Percentiles rank a stretch among this genome's conserved stretches.
phyloP scores from a whole-genome alignment of 352 stramenopile species.

The Pythium biforme region DNA sequence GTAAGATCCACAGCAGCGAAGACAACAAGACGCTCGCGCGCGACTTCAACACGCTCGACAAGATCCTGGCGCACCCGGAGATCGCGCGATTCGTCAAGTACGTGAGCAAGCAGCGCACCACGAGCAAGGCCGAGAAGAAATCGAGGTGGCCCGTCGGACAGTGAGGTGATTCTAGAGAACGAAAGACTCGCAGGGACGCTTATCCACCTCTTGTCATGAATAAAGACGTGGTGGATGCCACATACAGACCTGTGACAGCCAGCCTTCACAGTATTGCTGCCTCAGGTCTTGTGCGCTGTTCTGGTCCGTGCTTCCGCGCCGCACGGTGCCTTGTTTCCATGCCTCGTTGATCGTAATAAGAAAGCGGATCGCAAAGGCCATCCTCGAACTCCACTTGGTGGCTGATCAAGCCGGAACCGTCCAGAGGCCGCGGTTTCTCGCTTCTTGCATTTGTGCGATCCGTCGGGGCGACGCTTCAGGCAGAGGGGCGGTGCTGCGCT shows the following conservation, averaged over 20 bases:
- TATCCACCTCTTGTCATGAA: too few species aligned
- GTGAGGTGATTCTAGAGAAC: background rate
- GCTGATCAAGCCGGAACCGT: background rate
- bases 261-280: too few species aligned
- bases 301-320: too few species aligned
- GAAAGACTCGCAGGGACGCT: background rate
- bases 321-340: too few species aligned
- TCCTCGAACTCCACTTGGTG: background rate
- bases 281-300: too few species aligned
- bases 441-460: background rate
- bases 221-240: too few species aligned
- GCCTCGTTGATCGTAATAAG: too few species aligned
- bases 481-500: background rate
- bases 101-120: slow-evolving; percentile 87
- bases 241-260: too few species aligned
- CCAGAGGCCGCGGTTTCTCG: background rate
- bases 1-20: slow-evolving; percentile 88
- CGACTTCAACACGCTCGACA: slow-evolving; percentile 91
- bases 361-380: too few species aligned
- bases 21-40: slow-evolving; percentile 89
- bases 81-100: slow-evolving; percentile 90
- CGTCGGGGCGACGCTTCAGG: background rate
- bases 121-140: slow-evolving; percentile 56
- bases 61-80: slow-evolving; percentile 86
- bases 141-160: slow-evolving; percentile 47